Conservation (phyloP, 495 filamentous ascomycete genomes). For the Usnea hakonensis region DNA sequence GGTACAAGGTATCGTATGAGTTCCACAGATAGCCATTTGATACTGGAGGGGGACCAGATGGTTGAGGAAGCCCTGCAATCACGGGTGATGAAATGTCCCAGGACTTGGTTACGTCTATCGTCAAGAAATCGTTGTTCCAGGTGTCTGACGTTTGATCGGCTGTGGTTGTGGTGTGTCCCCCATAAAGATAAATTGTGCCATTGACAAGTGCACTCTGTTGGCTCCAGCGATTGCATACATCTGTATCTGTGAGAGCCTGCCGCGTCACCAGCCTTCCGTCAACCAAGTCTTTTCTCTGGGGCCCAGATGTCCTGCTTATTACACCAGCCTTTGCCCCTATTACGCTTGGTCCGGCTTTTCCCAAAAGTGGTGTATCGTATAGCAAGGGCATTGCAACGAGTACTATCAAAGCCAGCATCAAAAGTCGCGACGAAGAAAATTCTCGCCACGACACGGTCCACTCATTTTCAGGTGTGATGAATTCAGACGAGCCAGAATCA, state of each 20-base stretch:
- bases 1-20: slow-evolving; percentile 54
- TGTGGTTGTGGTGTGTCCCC: slow-evolving; percentile 50
- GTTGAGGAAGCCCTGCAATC: slow-evolving; percentile 51
- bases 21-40: slow-evolving; percentile 67
- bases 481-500: not conserved
- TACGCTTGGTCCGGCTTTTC: slow-evolving; percentile 11
- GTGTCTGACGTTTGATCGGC: slow-evolving; percentile 47
- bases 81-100: slow-evolving; percentile 61
- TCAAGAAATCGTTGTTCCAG: slow-evolving; percentile 68
- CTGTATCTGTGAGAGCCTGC: slow-evolving; percentile 37
- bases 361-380: slow-evolving; percentile 17
- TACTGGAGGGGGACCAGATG: slow-evolving; percentile 61
- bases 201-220: slow-evolving; percentile 64
- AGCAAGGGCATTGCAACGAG: slow-evolving; percentile 21
- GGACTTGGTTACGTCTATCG: slow-evolving; percentile 54
- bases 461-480: not conserved
- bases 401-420: slow-evolving; percentile 20
- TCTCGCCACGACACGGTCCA: slow-evolving; percentile 2
- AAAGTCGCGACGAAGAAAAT: slow-evolving; percentile 15
- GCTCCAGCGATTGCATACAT: slow-evolving; percentile 59
- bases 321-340: slow-evolving; percentile 24
- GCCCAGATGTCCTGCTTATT: slow-evolving; percentile 14
- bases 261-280: slow-evolving; percentile 8
- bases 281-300: not conserved
- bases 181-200: slow-evolving; percentile 69